Evolutionary conservation across 306 rosid species (phyloP).

Genomic region (Rosa multiflora): DNA sequence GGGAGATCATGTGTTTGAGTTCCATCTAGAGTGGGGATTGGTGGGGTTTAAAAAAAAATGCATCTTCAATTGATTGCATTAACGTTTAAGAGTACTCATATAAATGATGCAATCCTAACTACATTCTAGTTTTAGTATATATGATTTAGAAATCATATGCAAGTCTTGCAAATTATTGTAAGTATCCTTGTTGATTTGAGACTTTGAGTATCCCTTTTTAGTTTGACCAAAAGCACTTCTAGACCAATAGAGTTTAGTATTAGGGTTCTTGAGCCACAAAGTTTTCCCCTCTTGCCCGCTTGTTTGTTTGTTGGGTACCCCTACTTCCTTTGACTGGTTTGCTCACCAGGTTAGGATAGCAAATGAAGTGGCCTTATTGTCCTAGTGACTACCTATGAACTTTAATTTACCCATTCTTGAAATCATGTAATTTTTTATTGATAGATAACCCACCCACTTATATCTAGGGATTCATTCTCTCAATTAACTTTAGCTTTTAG

Average conservation of each 20-base stretch:
- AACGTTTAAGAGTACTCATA: too few species aligned
- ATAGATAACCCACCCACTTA: neutral
- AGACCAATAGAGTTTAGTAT: slow-evolving; percentile 9
- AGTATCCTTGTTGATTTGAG: neutral
- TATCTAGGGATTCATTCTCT: neutral
- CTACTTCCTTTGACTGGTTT: slow-evolving; percentile 2
- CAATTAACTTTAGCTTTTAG: slow-evolving; percentile 6
- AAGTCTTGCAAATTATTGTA: neutral
- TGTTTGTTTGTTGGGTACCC: slow-evolving; percentile 9
- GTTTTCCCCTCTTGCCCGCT: slow-evolving; percentile 3
- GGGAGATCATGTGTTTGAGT: too few species aligned
- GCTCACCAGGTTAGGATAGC: neutral
- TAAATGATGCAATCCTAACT: too few species aligned
- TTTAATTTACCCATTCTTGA: neutral
- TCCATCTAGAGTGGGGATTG: too few species aligned
- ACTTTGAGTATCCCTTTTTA: neutral
- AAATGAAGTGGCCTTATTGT: neutral
- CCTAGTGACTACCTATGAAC: neutral
- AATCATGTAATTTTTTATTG: neutral
- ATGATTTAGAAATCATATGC: neutral
- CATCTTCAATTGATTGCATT: too few species aligned
- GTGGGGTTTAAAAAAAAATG: too few species aligned
- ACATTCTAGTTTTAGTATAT: too few species aligned
- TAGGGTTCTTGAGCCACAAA: slow-evolving; percentile 62
- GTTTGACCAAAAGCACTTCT: neutral